Evolutionary conservation across 441 rosid species (phyloP), one percentile per base, ranked within the genome.

Genomic region (Gossypium schwendimanii): DNA sequence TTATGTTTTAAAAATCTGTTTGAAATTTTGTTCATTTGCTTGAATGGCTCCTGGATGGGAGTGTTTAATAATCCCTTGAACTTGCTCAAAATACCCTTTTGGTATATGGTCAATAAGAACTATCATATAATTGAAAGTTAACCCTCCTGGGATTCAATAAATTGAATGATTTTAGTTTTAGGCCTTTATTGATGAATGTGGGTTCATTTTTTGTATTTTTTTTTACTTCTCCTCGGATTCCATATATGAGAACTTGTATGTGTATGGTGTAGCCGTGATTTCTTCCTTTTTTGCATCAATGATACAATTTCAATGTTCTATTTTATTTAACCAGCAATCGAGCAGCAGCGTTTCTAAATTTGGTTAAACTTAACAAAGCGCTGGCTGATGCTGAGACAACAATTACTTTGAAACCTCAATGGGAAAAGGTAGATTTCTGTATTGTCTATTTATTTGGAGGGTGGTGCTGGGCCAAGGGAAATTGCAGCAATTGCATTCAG

Each of bases 361-460:
- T 94, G 79, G 96, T 88, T 45, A 94, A 94, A 83, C 96, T 94
- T 70, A 91, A 72, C 82, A 92, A 92, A 87, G 98, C 98, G 57
- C 91, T 94, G 49, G 81, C 93, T 71, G 98, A 94, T 82, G 94
- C 98, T 6, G 99, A 94, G 81, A 87, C 86, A 12, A 88, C 99
- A 57, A 89, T 94, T 80, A 75, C 80, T 47, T 73, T 94, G 70
- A 94, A 91, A 12, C 98, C 98, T 31, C 85, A 86, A 63, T 94
- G 99, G 99, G 97, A 94, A 77, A 94, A 94, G 96, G 96, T 92
- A 76, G 3, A 17, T 45, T 63, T n/a, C 33, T 64, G 12, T 23
- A 15, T 47, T 15, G 36, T 73, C 36, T 31, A n/a, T 14, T 14
- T 53, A 0, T 14, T 55, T 31, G 63, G 24, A 24, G 6, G 45